A percentile compares a stretch with the other conserved stretches of the same genome.
Conservation (phyloP, 768 basidiomycete genomes). For the Cytidiella melzeri region DNA sequence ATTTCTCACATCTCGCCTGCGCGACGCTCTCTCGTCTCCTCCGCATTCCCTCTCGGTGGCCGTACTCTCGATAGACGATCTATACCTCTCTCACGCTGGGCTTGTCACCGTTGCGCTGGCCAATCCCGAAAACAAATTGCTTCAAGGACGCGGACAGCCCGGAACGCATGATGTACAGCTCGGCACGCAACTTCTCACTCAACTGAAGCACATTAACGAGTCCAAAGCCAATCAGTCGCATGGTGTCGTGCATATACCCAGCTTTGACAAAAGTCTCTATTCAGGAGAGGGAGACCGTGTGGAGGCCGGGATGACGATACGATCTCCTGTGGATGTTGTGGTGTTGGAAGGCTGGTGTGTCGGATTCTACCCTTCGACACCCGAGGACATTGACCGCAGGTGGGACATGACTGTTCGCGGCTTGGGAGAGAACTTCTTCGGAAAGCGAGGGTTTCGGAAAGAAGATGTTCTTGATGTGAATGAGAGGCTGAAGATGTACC, state of each 20-base stretch:
- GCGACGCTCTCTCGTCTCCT: conserved; percentile 29
- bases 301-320: conserved; percentile 38
- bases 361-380: conserved; percentile 67
- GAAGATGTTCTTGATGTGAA: conserved; percentile 62
- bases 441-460: conserved; percentile 35
- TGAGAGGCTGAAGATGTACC: conserved; percentile 50
- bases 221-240: neutral
- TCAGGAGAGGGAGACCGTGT: conserved; percentile 82
- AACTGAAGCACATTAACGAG: conserved; percentile 40
- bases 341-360: conserved; percentile 96
- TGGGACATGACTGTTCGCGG: conserved; percentile 38
- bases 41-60: conserved; percentile 51
- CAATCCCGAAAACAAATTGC: conserved; percentile 56
- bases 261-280: conserved; percentile 83
- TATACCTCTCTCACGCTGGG: conserved; percentile 71
- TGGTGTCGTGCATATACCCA: conserved; percentile 49
- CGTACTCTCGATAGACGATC: conserved; percentile 74
- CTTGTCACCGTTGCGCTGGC: conserved; percentile 49
- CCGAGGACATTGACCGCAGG: conserved; percentile 42
- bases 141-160: conserved; percentile 84
- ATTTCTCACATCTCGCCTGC: conserved; percentile 58
- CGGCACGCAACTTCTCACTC: conserved; percentile 44
- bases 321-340: conserved; percentile 66
- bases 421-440: conserved; percentile 25
- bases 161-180: conserved; percentile 85